phyloP scores from a whole-genome alignment of 192 early-diverging fungal genomes.

The Rhizoclosmatium sp. region DNA sequence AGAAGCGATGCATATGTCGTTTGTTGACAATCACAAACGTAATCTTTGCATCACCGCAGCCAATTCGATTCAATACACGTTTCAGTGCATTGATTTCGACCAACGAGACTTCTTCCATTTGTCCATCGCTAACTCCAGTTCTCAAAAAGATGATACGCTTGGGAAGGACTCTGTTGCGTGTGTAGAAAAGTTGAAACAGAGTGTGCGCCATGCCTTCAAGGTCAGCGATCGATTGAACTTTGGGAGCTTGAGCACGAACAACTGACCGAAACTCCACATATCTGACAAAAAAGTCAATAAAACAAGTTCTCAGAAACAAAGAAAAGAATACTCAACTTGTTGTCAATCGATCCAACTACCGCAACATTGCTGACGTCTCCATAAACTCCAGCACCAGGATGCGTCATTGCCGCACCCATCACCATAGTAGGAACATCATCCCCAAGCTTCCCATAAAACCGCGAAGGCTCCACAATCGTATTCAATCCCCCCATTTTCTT shows the following conservation, averaged over 20 bases:
- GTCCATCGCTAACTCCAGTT: slow-evolving; percentile 66
- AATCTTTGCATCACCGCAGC: slow-evolving; percentile 22
- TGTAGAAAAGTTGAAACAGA: slow-evolving; percentile 33
- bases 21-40: slow-evolving; percentile 80
- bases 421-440: slow-evolving; percentile 51
- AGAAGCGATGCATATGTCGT: slow-evolving; percentile 76
- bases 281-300: background rate
- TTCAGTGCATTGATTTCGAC: slow-evolving; percentile 55
- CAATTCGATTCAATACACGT: slow-evolving; percentile 29
- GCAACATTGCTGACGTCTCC: slow-evolving; percentile 57
- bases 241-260: slow-evolving; percentile 42
- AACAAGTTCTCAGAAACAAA: background rate
- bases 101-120: slow-evolving; percentile 58
- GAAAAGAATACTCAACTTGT: background rate
- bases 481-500: slow-evolving; percentile 34
- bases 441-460: background rate
- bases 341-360: slow-evolving; percentile 54
- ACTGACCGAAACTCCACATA: slow-evolving; percentile 39
- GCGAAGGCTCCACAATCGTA: slow-evolving; percentile 4
- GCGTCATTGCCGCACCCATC: slow-evolving; percentile 90
- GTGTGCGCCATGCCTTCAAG: slow-evolving; percentile 45
- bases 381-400: slow-evolving; percentile 72
- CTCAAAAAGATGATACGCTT: slow-evolving; percentile 60
- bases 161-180: slow-evolving; percentile 48
- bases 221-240: slow-evolving; percentile 50